A percentile compares a stretch with the other conserved stretches of the same genome.
Conservation (phyloP, 495 filamentous ascomycete genomes). For the Penicillium roqueforti region DNA sequence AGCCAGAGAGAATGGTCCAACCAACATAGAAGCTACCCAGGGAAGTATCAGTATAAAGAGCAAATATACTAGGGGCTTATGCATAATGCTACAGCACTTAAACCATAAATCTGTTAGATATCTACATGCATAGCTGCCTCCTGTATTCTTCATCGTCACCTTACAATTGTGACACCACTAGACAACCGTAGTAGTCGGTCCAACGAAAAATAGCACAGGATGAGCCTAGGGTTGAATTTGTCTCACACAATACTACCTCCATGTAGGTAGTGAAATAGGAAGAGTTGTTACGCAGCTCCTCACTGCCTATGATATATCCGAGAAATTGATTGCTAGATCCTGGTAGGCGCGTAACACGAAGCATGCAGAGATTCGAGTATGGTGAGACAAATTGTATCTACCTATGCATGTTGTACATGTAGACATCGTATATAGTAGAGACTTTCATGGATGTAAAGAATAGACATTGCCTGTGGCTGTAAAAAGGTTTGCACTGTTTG, state of each 20-base stretch:
- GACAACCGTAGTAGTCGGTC: neutral
- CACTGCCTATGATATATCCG: neutral
- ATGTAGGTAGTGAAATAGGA: neutral
- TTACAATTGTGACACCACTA: neutral
- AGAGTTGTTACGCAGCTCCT: neutral
- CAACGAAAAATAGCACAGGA: neutral
- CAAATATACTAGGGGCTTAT: neutral
- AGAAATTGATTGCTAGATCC: neutral
- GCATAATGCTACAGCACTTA: neutral
- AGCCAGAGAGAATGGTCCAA: neutral
- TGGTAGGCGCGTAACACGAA: neutral
- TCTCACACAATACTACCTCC: neutral
- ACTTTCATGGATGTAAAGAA: too few species aligned
- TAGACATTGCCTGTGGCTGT: neutral
- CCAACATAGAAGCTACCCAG: neutral
- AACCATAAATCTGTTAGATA: neutral
- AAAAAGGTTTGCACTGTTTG: conserved; percentile 7
- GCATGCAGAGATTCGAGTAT: neutral
- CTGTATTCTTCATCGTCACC: neutral
- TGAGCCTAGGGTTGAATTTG: neutral
- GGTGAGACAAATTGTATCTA: too few species aligned
- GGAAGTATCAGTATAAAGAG: neutral
- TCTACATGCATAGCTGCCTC: neutral
- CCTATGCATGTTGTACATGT: too few species aligned
- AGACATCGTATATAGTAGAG: too few species aligned